Evolutionary conservation across 2,329 filamentous ascomycete species (phyloP), one percentile per base, ranked within the genome.

Genomic region (Calonectria fujianensis): DNA sequence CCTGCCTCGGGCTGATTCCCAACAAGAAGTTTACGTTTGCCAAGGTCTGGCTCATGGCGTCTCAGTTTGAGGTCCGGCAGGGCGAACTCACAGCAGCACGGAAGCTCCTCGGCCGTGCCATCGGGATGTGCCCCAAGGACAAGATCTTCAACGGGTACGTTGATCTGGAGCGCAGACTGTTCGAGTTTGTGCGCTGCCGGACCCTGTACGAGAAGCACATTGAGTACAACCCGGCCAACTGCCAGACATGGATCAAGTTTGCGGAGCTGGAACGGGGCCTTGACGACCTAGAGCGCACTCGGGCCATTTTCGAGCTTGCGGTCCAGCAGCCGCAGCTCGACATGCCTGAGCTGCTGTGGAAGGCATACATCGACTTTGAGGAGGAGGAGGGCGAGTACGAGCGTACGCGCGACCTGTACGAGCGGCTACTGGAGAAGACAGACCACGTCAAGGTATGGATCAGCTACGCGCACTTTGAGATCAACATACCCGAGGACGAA

Each of bases 371-470:
- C 80, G 97, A 99, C 85, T 98, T 98, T 82, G 97, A 99, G 86
- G 96, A 98, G 83, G 95, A 98, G 81, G 95, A 98, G 85, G 95
- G 93, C 81, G 95, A 98, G 85, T 98, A 96, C 85, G 95, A 96
- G 69, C 90, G 93, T 64, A 95, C 96, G 6, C 91, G 97, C 64
- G 87, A 88, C 4, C 88, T 99, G 57, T 99, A 98, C 86, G 96
- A 98, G 87, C 92, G 96, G 10, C 90, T 99, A 16, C 90, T 99
- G 54, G 90, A 95, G 82, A 98, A 97, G 92, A 98, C 97, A n/a
- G 94, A 97, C 82, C 97, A 99, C 83, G 96, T 98, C 89, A 99
- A 98, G 89, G 97, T 99, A 74, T 99, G 97, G 97, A 98, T 97
- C 85, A 96, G 95, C 84, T 99, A 96, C 86, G 97, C 97, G n/a